Evolutionary conservation across 805 yeast species (phyloP).

Genomic region (Lachancea nothofagi): DNA sequence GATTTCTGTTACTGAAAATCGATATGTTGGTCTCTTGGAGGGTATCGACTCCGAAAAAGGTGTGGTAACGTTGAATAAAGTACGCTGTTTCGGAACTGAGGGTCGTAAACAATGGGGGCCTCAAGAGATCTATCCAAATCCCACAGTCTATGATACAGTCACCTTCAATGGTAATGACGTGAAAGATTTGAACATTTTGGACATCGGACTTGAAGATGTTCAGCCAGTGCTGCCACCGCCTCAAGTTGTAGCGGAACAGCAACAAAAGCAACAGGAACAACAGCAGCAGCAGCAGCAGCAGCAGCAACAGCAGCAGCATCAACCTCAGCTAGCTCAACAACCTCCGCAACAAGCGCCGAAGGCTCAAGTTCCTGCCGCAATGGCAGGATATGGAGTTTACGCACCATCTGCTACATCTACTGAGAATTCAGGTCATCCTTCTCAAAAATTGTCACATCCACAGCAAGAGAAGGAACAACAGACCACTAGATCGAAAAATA

Average conservation of each 20-base stretch:
- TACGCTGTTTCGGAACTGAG: constrained; percentile 85
- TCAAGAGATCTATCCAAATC: constrained; percentile 65
- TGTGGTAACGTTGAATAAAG: constrained; percentile 76
- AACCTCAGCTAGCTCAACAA: constrained; percentile 10
- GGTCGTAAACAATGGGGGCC: constrained; percentile 71
- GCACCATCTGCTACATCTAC: constrained; percentile 19
- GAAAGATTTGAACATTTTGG: constrained; percentile 80
- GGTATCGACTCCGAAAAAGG: constrained; percentile 86
- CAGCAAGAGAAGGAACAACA: constrained; percentile 2
- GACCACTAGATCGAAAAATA: constrained; percentile 1
- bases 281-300: constrained; percentile 11
- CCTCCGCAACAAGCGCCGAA: constrained; percentile 8
- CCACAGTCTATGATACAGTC: constrained; percentile 65
- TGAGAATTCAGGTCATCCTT: background rate
- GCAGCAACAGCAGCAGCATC: constrained; percentile 4
- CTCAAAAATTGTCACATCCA: background rate
- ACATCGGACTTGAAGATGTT: constrained; percentile 58
- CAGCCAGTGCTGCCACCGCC: constrained; percentile 43
- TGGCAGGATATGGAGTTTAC: constrained; percentile 33
- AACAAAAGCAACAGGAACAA: constrained; percentile 11
- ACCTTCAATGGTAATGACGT: constrained; percentile 91
- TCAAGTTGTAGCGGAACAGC: constrained; percentile 16
- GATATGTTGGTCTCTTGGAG: constrained; percentile 86
- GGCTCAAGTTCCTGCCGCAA: constrained; percentile 31
- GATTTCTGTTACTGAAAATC: constrained; percentile 33